Base-by-base conservation (phyloP, 2,329 filamentous ascomycete genomes). In the Apiospora rasikravindrae region DNA sequence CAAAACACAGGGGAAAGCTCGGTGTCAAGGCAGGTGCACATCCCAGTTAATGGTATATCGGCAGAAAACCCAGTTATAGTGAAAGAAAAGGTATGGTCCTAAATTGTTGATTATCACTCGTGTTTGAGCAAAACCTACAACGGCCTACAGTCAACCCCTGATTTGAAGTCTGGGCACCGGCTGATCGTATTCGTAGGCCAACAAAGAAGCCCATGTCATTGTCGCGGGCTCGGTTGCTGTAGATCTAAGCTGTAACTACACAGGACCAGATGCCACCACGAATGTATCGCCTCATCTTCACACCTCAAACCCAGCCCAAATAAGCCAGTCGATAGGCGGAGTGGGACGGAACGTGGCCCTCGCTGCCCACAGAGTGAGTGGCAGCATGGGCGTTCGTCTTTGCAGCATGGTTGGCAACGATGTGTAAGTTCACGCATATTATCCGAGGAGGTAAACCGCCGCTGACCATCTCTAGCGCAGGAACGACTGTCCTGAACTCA, bases 291-390 rank as follows among this genome's bases (percentile, higher is more conserved):
- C 91, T 7, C 84, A 87, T 69, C 85, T 91, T 49, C 89, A 95
- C 73, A 98, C 95, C 0, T 98, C 96, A 0, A 98, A 98, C 78
- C 94, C 94, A 68, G 91, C 95, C 10, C 85, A 86, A 19, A 97
- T 98, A 75, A 90, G 85, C 47, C 94, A 97, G 79, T 94, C 93
- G 0, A 88, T 98, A 10, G 96, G 96, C 16, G 96, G 96, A 8
- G 96, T 98, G 10, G 96, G 94, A 8, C 92, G 95, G 78, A 98
- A 98, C 78, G 94, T 98, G 64, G 94, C 96, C 22, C 88, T 94
- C 67, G 95, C 96, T 64, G 92, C 94, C 0, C 93, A 95, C 76
- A 88, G 91, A 44, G 87, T 87, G 19, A 88, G 93, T 73, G 90
- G 89, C 10, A 78, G 83, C 24, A 82, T 83, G 53, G 89, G 87